A percentile compares a stretch with the other conserved stretches of the same genome.
These are phyloP conservation scores for Discostella stelligeroides DNA, from an alignment of 108 stramenopile genomes.

Conservation along the genomic window DNA sequence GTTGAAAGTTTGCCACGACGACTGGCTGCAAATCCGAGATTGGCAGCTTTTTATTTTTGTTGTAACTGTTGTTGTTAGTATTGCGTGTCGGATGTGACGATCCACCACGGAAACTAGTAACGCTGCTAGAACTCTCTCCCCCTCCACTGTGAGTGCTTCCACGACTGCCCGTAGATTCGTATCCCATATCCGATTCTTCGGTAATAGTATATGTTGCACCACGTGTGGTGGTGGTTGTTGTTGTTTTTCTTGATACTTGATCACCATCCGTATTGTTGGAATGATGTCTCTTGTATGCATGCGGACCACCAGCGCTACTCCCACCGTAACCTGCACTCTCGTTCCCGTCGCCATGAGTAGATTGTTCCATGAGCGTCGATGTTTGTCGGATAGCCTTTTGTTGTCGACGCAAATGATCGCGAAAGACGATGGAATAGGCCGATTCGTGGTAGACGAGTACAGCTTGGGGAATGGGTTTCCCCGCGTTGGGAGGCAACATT, in stretches of 20 bases:
- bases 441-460: conserved; percentile 80
- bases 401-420: conserved; percentile 75
- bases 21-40: conserved; percentile 23
- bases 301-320: conserved; percentile 1
- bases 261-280: too few species aligned
- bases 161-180: conserved; percentile 47
- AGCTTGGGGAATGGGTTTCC: conserved; percentile 39
- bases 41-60: conserved; percentile 7
- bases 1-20: conserved; percentile 69
- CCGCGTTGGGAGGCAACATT: too few species aligned
- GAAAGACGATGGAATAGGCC: conserved; percentile 89
- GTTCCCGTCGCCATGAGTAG: conserved; percentile 10
- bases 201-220: too few species aligned
- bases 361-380: conserved; percentile 22
- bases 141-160: conserved; percentile 33
- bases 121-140: conserved; percentile 1
- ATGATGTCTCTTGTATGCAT: too few species aligned
- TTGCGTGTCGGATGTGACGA: too few species aligned
- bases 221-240: too few species aligned
- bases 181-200: conserved; percentile 26
- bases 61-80: not conserved
- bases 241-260: too few species aligned
- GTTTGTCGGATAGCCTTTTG: conserved; percentile 38
- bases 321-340: too few species aligned
- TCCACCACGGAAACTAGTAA: too few species aligned